Evolutionary conservation across 2,329 filamentous ascomycete species (phyloP).

Genomic region (Aspergillus latus): DNA sequence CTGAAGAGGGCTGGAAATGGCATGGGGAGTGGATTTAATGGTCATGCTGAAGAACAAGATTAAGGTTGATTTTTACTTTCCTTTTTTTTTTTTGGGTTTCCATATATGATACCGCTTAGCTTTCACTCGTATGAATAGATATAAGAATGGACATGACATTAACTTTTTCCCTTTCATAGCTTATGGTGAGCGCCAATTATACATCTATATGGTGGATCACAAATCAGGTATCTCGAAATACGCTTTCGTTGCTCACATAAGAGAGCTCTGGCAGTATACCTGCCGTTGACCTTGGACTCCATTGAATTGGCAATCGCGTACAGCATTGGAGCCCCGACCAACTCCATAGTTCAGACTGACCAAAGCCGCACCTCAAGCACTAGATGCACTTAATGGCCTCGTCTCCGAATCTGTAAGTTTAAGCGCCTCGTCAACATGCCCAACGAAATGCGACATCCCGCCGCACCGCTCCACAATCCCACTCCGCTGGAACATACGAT

Average conservation of each 20-base stretch:
- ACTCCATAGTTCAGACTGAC: background rate
- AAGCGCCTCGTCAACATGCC: constrained; percentile 80
- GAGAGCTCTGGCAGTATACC: background rate
- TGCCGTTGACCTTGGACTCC: background rate
- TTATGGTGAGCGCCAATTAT: background rate
- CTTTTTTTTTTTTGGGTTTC: background rate
- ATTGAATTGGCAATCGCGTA: background rate
- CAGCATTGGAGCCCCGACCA: too few relatives aligned
- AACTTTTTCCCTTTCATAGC: background rate
- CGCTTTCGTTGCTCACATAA: too few relatives aligned
- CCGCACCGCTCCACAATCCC: constrained; percentile 85
- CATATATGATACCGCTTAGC: constrained; percentile 1
- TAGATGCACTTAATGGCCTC: background rate
- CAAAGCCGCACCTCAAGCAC: background rate
- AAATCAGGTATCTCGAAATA: background rate
- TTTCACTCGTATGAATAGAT: background rate
- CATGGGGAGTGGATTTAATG: constrained; percentile 11
- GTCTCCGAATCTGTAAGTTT: constrained; percentile 74
- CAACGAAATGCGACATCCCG: constrained; percentile 74
- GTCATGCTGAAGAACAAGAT: background rate
- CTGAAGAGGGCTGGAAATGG: constrained; percentile 28
- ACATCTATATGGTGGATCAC: background rate
- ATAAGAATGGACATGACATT: background rate
- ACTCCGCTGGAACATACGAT: constrained; percentile 69
- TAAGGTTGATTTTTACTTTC: background rate